phyloP scores from a whole-genome alignment of 1,284 basidiomycete species.

The Apiotrichum domesticum region DNA sequence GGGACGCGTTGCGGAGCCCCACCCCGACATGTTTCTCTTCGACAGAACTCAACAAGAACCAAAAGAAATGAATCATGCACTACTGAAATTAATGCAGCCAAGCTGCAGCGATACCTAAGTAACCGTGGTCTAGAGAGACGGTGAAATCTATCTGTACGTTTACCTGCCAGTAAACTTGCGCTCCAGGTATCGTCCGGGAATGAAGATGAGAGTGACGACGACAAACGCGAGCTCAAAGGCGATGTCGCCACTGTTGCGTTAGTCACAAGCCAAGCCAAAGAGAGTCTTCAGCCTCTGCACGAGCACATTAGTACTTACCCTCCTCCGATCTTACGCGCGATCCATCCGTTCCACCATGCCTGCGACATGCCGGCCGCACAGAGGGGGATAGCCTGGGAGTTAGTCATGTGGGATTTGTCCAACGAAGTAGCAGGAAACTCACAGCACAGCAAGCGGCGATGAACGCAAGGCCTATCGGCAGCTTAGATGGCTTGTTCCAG shows the following conservation, averaged over 20 bases:
- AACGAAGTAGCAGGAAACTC: conserved; percentile 12
- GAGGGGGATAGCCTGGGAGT: conserved; percentile 37
- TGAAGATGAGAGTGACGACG: conserved; percentile 25
- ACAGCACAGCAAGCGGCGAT: conserved; percentile 30
- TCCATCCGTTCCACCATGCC: conserved; percentile 47
- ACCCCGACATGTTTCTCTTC: too few species aligned
- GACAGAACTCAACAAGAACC: too few species aligned
- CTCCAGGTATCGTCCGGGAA: conserved; percentile 38
- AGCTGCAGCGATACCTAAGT: too few species aligned
- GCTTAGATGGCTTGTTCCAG: conserved; percentile 38
- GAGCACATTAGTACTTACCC: conserved; percentile 24
- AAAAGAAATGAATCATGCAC: too few species aligned
- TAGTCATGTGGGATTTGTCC: neutral
- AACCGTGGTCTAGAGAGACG: neutral
- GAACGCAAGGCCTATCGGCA: conserved; percentile 41
- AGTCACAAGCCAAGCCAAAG: neutral
- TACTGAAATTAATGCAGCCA: too few species aligned
- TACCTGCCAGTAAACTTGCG: conserved; percentile 37
- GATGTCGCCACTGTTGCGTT: conserved; percentile 31
- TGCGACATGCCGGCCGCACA: conserved; percentile 42
- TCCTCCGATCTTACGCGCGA: conserved; percentile 39
- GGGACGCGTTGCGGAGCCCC: too few species aligned
- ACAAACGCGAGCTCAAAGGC: conserved; percentile 28
- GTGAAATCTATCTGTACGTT: neutral
- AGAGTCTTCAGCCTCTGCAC: neutral